A percentile compares a stretch with the other conserved stretches of the same genome.
Conservation (phyloP, 192 early-diverging fungal genomes). For the Mortierella hygrophila region DNA sequence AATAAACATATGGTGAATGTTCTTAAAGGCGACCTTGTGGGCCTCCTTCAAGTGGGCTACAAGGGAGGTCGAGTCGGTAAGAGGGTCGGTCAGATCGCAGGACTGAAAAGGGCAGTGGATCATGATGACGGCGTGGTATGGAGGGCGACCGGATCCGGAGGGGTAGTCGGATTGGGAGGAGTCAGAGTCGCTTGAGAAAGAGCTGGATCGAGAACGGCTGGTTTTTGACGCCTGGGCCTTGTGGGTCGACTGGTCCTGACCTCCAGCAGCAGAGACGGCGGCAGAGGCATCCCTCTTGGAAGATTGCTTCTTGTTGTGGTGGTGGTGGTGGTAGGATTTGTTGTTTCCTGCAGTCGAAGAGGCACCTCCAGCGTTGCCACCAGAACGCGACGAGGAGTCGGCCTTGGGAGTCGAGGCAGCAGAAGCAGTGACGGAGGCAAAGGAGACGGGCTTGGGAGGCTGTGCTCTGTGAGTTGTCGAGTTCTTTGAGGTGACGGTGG, state of each 20-base stretch:
- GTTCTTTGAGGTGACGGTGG: constrained; percentile 52
- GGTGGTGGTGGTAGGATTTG: constrained; percentile 16
- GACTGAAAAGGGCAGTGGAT: constrained; percentile 78
- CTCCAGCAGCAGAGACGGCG: neutral
- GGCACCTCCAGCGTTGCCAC: neutral
- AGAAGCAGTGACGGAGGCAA: constrained; percentile 15
- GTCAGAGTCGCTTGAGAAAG: constrained; percentile 56
- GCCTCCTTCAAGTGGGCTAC: constrained; percentile 73
- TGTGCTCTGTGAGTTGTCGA: constrained; percentile 46
- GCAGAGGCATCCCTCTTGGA: constrained; percentile 27
- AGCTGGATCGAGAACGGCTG: constrained; percentile 42
- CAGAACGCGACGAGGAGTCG: constrained; percentile 8
- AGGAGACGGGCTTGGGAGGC: constrained; percentile 20
- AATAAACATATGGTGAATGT: constrained; percentile 84
- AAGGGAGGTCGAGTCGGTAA: constrained; percentile 74
- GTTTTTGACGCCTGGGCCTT: neutral
- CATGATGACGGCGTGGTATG: constrained; percentile 66
- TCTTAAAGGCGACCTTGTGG: constrained; percentile 76
- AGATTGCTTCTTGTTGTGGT: constrained; percentile 22
- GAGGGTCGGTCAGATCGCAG: constrained; percentile 60
- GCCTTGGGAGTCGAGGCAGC: constrained; percentile 11
- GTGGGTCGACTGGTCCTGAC: neutral
- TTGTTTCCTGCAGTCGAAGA: constrained; percentile 7
- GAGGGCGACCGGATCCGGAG: constrained; percentile 48
- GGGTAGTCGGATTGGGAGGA: constrained; percentile 50